Evolutionary conservation across 495 filamentous ascomycete species (phyloP), one percentile per base, ranked within the genome.

Genomic region (Pyrenopolyporus hunteri): DNA sequence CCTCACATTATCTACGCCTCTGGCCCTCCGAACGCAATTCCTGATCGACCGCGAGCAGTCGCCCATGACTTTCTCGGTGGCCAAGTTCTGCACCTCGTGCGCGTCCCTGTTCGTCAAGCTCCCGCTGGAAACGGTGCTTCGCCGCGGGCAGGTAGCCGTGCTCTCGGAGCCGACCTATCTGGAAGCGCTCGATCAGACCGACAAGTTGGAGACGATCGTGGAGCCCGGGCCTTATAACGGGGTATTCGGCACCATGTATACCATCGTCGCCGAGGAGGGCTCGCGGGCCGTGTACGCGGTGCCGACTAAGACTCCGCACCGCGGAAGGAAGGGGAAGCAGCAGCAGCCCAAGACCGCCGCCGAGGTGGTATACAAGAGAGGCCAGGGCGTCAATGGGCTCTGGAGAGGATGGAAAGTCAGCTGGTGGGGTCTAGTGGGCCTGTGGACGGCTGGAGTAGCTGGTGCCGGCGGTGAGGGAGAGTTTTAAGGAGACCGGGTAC

Each of bases 351-450:
- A 67, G 20, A 66, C 69, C 14, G 67, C 70, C 16, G 68, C 70
- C 6, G 73, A 79, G 52, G 76, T 79, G 36, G 80, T 81, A 37
- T 80, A 79, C 40, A 77, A 81, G 20, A 84, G 85, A 57, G 92
- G 92, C 10, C 92, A 96, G 65, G 94, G 94, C 5, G 64, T 91
- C 20, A 82, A 89, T 23, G 94, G 95, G 0, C 78, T 98, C 10
- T 96, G 91, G 81, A 82, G 94, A 40, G 94, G 94, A 10, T 98
- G 94, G 94, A 87, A 90, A 68, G 88, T 97, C 13, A 92, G 92
- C 7, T 90, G 95, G 83, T 98, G 94, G 94, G 93, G 93, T 0
- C 77, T 97, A 51, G 87, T 93, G 11, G 93, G 93, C 14, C 84
- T 96, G 17, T 93, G 93, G 91, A 73, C 74, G 2, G 75, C 75